phyloP scores from a whole-genome alignment of 1,284 basidiomycete genomes.

The Marasmius tenuissimus region DNA sequence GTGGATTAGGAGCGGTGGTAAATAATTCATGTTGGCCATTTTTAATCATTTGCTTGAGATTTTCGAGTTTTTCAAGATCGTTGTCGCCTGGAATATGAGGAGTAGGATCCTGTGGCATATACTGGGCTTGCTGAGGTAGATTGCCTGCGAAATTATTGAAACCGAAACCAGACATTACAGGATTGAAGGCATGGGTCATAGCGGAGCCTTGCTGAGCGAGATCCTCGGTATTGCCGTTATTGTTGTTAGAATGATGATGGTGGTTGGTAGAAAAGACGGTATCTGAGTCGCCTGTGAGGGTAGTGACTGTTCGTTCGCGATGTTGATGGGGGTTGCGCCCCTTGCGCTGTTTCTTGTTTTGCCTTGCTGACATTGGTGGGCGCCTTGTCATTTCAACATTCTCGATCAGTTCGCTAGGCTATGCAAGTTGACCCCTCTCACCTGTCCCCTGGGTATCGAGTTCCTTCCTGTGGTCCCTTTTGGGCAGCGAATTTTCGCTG shows the following conservation, averaged over 20 bases:
- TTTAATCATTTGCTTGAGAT: slow-evolving; percentile 70
- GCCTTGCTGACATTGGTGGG: slow-evolving; percentile 52
- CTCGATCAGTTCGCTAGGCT: slow-evolving; percentile 16
- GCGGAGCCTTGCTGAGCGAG: background rate
- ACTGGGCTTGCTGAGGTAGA: slow-evolving; percentile 9
- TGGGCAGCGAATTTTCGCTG: background rate
- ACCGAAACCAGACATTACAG: background rate
- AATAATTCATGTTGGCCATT: slow-evolving; percentile 69
- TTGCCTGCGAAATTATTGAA: background rate
- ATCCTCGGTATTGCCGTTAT: slow-evolving; percentile 5
- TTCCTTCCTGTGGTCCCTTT: background rate
- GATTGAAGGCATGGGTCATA: background rate
- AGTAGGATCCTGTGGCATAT: slow-evolving; percentile 2
- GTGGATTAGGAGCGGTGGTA: slow-evolving; percentile 62
- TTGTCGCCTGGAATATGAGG: slow-evolving; percentile 44
- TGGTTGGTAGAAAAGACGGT: slow-evolving; percentile 12
- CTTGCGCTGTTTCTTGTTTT: slow-evolving; percentile 58
- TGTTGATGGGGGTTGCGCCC: slow-evolving; percentile 49
- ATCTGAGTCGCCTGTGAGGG: slow-evolving; percentile 56
- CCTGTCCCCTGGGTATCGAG: background rate
- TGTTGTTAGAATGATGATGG: slow-evolving; percentile 27
- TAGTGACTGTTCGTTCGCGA: slow-evolving; percentile 64
- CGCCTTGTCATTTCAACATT: slow-evolving; percentile 17
- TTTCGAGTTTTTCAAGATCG: slow-evolving; percentile 71
- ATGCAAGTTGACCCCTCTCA: background rate